phyloP scores from a whole-genome alignment of 306 rosid species.

The Quercus agrifolia region DNA sequence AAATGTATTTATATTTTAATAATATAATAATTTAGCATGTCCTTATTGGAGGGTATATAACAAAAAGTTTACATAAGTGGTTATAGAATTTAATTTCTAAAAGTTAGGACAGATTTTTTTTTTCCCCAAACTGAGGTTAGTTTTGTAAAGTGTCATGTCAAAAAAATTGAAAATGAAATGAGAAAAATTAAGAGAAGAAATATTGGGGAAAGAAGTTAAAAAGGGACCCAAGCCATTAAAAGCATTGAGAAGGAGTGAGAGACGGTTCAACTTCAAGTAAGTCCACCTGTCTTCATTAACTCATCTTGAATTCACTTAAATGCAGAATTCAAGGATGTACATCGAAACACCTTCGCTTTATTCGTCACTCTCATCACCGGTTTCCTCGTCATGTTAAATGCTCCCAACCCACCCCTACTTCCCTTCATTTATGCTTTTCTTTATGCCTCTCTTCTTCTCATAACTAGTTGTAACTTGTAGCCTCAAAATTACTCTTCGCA shows the following conservation, averaged over 20 bases:
- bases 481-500: constrained; percentile 5
- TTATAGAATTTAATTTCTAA: no score
- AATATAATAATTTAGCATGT: no score
- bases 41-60: no score
- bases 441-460: constrained; percentile 30
- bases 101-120: no score
- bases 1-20: no score
- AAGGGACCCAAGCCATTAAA: constrained; percentile 46
- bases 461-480: constrained; percentile 6
- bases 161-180: neutral
- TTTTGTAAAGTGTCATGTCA: neutral
- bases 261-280: constrained; percentile 43
- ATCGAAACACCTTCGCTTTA: constrained; percentile 43
- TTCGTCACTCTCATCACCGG: constrained; percentile 38
- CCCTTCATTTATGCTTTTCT: constrained; percentile 63
- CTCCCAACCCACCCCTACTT: constrained; percentile 69
- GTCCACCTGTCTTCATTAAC: constrained; percentile 83
- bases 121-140: no score
- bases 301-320: constrained; percentile 81
- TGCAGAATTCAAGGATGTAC: constrained; percentile 71
- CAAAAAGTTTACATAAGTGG: no score
- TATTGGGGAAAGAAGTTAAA: neutral
- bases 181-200: neutral
- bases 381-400: constrained; percentile 54
- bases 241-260: constrained; percentile 36